Conservation (phyloP, 257 asterid species). For the Penstemon barbatus region DNA sequence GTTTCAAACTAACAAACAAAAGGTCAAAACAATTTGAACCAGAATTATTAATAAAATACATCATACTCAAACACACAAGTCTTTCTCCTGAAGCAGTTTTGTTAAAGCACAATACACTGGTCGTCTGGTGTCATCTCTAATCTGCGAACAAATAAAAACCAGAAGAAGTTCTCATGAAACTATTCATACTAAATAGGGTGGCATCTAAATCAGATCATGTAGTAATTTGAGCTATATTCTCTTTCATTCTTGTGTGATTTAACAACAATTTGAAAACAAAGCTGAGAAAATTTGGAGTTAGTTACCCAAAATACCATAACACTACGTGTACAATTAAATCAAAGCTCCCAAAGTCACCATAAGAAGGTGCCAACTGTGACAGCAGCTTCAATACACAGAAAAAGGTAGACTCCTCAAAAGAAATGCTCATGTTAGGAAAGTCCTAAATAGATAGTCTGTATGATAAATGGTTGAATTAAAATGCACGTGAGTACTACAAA, state of each 20-base stretch:
- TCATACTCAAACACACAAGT: slow-evolving; percentile 90
- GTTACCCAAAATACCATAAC: neutral
- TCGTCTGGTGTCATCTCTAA: slow-evolving; percentile 82
- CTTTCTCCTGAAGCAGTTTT: slow-evolving; percentile 84
- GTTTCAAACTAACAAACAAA: slow-evolving; percentile 8
- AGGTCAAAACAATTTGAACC: slow-evolving; percentile 1
- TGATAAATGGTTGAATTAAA: slow-evolving; percentile 7
- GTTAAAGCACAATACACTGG: slow-evolving; percentile 90
- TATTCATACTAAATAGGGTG: neutral
- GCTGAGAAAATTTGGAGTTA: neutral
- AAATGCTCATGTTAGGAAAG: too few relatives aligned
- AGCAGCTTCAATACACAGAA: slow-evolving; percentile 6
- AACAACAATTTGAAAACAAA: neutral
- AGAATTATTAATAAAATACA: slow-evolving; percentile 14
- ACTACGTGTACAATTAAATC: neutral
- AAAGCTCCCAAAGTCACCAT: too few relatives aligned
- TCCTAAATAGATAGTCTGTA: slow-evolving; percentile 15
- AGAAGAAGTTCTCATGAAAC: slow-evolving; percentile 28
- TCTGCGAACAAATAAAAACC: slow-evolving; percentile 45
- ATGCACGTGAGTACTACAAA: slow-evolving; percentile 14
- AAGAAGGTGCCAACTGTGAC: slow-evolving; percentile 21
- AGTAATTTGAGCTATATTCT: slow-evolving; percentile 1
- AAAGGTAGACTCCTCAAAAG: neutral
- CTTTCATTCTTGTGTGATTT: neutral
- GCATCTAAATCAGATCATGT: slow-evolving; percentile 1